Evolutionary conservation across 2,329 filamentous ascomycete species (phyloP), one percentile per base, ranked within the genome.

Genomic region (Colletotrichum ledebouriae): DNA sequence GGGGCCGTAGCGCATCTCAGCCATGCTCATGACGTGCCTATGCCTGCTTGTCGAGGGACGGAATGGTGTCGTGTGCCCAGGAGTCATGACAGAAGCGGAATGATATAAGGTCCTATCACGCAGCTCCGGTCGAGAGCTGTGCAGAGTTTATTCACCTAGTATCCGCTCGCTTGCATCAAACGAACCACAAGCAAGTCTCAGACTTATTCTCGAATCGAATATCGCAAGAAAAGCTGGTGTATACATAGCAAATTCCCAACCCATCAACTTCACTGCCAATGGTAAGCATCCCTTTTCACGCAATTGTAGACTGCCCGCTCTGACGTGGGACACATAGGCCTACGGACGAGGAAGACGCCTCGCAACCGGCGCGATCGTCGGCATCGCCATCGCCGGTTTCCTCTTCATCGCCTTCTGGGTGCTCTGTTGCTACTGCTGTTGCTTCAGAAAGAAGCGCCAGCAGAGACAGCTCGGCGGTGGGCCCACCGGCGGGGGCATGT

Each of bases 341-440:
- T 37, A 42, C 22, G 57, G 63, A 53, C 67, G 67, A 5, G 56
- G 70, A 56, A 59, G 67, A 57, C 70, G 70, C 50, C 63, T 70
- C n/a, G 70, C 70, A 15, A 70, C 67, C 13, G 67, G 70, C 25
- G 70, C 63, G 11, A 68, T 71, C 34, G 37, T 71, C 46, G 70
- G 70, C 12, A 68, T 71, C 29, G 70, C 67, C 52, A 71, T 71
- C 11, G 67, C 63, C 22, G 63, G 67, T 6, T 70, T 70, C 17
- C 5, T 69, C 17, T 69, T 70, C 11, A 34, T 65, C 25, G 59
- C 60, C 17, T 62, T 70, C 41, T 60, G 49, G 41, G 42, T 37
- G 5, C 46, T 68, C 6, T 71, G 70, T 41, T 67, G 59, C 52
- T 70, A 70, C 34, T 71, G 63, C 41, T 71, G 70, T 15, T 71